Base-by-base conservation (phyloP, 176 grass and related monocot genomes). In the Chloris gayana region DNA sequence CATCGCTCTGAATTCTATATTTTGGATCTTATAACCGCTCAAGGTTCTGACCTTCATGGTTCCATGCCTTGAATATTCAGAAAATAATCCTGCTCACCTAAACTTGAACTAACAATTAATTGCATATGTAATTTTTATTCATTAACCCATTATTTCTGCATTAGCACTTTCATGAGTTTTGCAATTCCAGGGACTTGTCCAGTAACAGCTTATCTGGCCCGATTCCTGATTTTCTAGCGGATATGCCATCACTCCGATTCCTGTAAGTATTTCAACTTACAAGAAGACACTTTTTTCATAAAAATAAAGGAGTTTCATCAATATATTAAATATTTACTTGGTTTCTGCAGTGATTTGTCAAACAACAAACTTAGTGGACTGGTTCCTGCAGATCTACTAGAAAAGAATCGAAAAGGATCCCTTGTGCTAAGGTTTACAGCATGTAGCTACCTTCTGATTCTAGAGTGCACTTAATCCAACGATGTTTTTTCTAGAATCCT, bases 201-300 rank as follows among this genome's bases (percentile, higher is more conserved):
- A 81, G 90, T 67, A 97, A 97, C 73, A 93, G 76, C 46, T 69
- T 93, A 51, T 90, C 76, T 31, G 93, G 93, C 22, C 39, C 34
- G 68, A 75, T 97, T 78, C 93, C 93, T 45, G 73, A 93, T 57
- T 88, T 89, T 62, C 76, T 97, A 75, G 88, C 67, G 2, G 59
- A 84, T 75, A 78, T 97, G 41, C 41, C 11, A 9, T 44, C 41
- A 9, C 11, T 44, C 0, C 9, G 2, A 9, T 44, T 44, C 41
- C 41, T 12, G 41, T 12, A 44, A 12, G 41, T 11, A 44, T 44
- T 44, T 44, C 41, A 6, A 44, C 1, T 44, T 44, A 44, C 7
- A 6, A 2, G 7, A 12, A 44, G 2, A 33, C 21, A 47, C 3
- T 82, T 3, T 51, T 44, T 9, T 9, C 41, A 1, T 44, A 44